phyloP scores from a whole-genome alignment of 139 green algal genomes.

The Micractinium conductrix region DNA sequence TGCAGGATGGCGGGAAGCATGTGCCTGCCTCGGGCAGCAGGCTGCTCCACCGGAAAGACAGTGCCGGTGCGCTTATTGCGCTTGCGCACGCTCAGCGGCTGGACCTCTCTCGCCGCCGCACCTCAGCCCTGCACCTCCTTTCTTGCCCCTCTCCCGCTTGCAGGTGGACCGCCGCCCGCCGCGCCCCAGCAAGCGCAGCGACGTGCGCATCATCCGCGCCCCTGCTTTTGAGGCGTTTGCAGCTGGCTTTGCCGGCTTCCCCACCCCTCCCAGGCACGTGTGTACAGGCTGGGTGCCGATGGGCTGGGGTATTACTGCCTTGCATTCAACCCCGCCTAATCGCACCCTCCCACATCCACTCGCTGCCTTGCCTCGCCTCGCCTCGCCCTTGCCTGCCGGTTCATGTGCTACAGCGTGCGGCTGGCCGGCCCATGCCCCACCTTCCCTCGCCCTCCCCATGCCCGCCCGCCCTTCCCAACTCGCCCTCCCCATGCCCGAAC shows the following conservation, averaged over 20 bases:
- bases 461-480: neutral
- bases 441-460: too few relatives aligned
- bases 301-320: neutral
- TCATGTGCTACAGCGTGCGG: too few relatives aligned
- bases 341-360: neutral
- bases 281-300: too few relatives aligned
- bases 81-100: neutral
- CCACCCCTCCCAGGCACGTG: constrained; percentile 13
- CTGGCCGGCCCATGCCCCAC: too few relatives aligned
- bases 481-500: neutral
- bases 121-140: too few relatives aligned
- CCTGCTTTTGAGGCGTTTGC: constrained; percentile 3
- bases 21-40: too few relatives aligned
- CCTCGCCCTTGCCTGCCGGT: too few relatives aligned
- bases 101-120: neutral
- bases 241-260: constrained; percentile 15
- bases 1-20: too few relatives aligned
- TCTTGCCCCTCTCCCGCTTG: neutral
- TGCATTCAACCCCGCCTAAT: neutral
- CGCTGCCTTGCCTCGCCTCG: too few relatives aligned
- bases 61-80: neutral
- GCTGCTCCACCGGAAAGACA: too few relatives aligned
- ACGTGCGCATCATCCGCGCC: constrained; percentile 7
- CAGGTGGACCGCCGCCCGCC: constrained; percentile 28
- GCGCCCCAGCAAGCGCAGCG: neutral